These are phyloP conservation scores for Pichia sorboxylosa DNA, from an alignment of 1,139 yeast species.

Conservation along the genomic window DNA sequence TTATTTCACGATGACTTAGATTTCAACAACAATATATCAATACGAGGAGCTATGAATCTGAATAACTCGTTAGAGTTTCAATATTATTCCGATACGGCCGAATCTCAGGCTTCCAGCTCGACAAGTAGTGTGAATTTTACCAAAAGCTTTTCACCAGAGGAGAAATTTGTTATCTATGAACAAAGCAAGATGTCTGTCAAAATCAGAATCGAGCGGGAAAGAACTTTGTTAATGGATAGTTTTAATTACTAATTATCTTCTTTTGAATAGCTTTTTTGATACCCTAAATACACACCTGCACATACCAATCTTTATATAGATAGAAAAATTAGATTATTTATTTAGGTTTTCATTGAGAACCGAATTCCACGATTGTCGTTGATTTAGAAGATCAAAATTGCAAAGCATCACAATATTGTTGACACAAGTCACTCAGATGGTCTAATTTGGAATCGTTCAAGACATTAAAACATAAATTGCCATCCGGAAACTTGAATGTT, in stretches of 20 bases:
- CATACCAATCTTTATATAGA: no score
- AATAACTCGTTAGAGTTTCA: conserved; percentile 2
- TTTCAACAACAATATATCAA: conserved; percentile 1
- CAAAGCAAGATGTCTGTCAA: conserved; percentile 24
- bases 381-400: conserved; percentile 23
- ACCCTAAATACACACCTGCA: no score
- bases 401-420: conserved; percentile 27
- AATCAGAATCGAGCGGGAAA: conserved; percentile 23
- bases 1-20: no score
- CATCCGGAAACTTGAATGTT: conserved; percentile 23
- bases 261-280: no score
- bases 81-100: conserved; percentile 13
- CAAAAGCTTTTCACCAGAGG: conserved; percentile 15
- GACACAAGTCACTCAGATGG: conserved; percentile 25
- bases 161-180: conserved; percentile 18
- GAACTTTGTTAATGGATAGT: conserved; percentile 4
- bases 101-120: conserved; percentile 13
- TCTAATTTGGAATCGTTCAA: conserved; percentile 25
- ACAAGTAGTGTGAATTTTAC: conserved; percentile 10
- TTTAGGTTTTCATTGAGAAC: no score
- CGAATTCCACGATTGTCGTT: no score
- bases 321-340: no score
- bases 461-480: conserved; percentile 25
- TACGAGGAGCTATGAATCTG: background rate
- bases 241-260: no score